A percentile compares a stretch with the other conserved stretches of the same genome.
Evolutionary conservation across 2,329 filamentous ascomycete genomes (phyloP).

Genomic region (Aspergillus niger): DNA sequence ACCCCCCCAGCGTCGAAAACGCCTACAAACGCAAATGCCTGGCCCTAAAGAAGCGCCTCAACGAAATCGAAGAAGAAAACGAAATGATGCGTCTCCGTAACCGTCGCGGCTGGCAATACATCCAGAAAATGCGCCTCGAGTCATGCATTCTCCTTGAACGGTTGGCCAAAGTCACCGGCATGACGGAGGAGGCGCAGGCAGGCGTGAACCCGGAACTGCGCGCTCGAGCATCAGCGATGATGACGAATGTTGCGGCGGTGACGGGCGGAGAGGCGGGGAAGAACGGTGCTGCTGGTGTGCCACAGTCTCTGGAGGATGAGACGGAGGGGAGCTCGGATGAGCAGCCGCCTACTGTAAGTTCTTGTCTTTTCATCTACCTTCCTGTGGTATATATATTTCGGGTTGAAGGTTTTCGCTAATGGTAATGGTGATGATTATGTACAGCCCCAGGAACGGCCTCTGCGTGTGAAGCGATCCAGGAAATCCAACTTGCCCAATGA

Average conservation of each 20-base stretch:
- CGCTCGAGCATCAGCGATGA: slow-evolving; percentile 37
- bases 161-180: slow-evolving; percentile 43
- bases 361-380: neutral
- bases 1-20: slow-evolving; percentile 88
- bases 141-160: slow-evolving; percentile 47
- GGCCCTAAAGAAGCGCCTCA: slow-evolving; percentile 85
- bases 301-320: slow-evolving; percentile 41
- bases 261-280: slow-evolving; percentile 26
- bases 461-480: slow-evolving; percentile 47
- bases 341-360: slow-evolving; percentile 45
- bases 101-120: slow-evolving; percentile 75
- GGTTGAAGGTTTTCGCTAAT: neutral
- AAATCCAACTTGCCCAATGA: slow-evolving; percentile 37
- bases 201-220: slow-evolving; percentile 40
- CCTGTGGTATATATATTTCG: neutral
- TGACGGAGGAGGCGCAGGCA: slow-evolving; percentile 42
- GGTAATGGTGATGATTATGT: neutral
- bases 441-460: slow-evolving; percentile 50
- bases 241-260: slow-evolving; percentile 29
- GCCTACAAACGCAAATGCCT: slow-evolving; percentile 97
- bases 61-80: slow-evolving; percentile 89
- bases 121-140: slow-evolving; percentile 83
- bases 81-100: slow-evolving; percentile 80
- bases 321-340: slow-evolving; percentile 49
- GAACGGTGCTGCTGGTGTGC: slow-evolving; percentile 22